phyloP scores from a whole-genome alignment of 2,329 filamentous ascomycete species.

The Alternaria alternata region DNA sequence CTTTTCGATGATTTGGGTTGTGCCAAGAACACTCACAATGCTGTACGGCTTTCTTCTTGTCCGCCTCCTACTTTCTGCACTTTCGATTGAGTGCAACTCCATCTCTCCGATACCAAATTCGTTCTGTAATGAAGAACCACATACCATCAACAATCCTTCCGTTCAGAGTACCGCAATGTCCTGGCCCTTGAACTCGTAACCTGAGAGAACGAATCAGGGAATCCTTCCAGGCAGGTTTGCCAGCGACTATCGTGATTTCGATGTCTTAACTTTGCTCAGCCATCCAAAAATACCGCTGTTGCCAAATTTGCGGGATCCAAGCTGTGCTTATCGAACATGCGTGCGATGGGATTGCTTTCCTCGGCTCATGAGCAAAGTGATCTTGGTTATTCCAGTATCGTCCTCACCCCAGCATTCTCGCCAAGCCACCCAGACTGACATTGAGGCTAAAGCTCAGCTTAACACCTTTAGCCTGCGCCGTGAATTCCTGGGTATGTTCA shows the following conservation, averaged over 20 bases:
- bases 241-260: not conserved
- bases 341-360: not conserved
- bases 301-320: not conserved
- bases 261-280: not conserved
- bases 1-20: not conserved
- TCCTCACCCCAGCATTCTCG: slow-evolving; percentile 30
- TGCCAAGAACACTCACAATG: not conserved
- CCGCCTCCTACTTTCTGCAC: not conserved
- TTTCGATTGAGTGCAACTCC: not conserved
- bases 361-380: not conserved
- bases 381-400: not conserved
- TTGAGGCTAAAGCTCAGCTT: slow-evolving; percentile 44
- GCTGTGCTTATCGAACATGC: not conserved
- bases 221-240: not conserved
- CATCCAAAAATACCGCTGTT: not conserved
- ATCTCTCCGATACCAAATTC: not conserved
- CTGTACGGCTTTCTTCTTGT: not conserved
- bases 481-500: slow-evolving; percentile 35
- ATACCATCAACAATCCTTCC: not conserved
- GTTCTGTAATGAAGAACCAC: not conserved
- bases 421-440: slow-evolving; percentile 34
- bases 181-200: not conserved
- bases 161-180: not conserved
- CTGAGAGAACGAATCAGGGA: not conserved
- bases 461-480: slow-evolving; percentile 34